Evolutionary conservation across 2,329 filamentous ascomycete species (phyloP), one percentile per base, ranked within the genome.

Genomic region (Colletotrichum sp.): DNA sequence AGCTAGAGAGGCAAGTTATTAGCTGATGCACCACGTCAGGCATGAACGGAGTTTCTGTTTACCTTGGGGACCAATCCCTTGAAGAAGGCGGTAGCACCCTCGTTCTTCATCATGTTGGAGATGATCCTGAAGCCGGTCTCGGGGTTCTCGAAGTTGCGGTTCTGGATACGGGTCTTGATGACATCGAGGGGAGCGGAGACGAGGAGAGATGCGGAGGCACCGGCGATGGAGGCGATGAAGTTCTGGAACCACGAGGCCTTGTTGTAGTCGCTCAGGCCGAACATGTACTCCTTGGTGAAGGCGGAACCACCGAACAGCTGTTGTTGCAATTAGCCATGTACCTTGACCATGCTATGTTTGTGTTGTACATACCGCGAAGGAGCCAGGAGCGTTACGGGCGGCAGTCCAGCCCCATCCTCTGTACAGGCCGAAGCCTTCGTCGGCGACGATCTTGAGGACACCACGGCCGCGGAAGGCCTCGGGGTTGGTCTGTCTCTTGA

Each of bases 401-500:
- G 97, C 97, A 67, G 97, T 99, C 97, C 97, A 99, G 80, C 95
- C 95, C 92, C 96, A 98, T 76, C 97, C 97, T 83, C 97, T 93
- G 89, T 99, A 99, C 67, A 99, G 88, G 66, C 96, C 96, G 82
- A 99, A 98, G 43, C 97, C 97, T 86, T 99, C 97, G 83, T 99
- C 97, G 75, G 92, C 91, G 77, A 99, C 91, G 79, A 99, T 99
- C 86, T 91, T 94, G 83, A 99, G 88, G 76, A 99, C 90, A 77
- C 97, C 97, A 82, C 97, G 94, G 80, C 96, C 96, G 80, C 96
- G 93, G 93, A 99, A 99, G 43, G 97, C 96, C 83, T 99, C 97
- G 55, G 97, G 97, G 90, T 99, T 99, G 80, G 97, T 99, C 89
- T 99, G 97, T 82, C 97, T 93, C 92, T 99, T 99, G 89, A 99